phyloP scores from a whole-genome alignment of 345 rosid species.

The rapeseed (Brassica napus) region Da-Ae NC_063444.1:46832001-46832500 shows the following conservation, averaged over 20 bases:
- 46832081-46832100: constrained; percentile 48
- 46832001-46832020: constrained; percentile 47
- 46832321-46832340: constrained; percentile 21
- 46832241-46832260: constrained; percentile 17
- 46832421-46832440: not conserved
- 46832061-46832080: constrained; percentile 55
- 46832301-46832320: constrained; percentile 17
- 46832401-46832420: not conserved
- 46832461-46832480: not conserved
- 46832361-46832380: constrained; percentile 11
- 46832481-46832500: too few relatives aligned
- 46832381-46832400: not conserved
- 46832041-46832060: constrained; percentile 48
- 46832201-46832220: constrained; percentile 13
- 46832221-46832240: constrained; percentile 15
- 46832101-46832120: constrained; percentile 64
- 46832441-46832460: not conserved
- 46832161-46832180: constrained; percentile 41
- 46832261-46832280: constrained; percentile 7
- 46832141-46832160: constrained; percentile 42
- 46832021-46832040: constrained; percentile 32
- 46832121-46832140: constrained; percentile 46
- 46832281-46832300: constrained; percentile 10
- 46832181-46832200: not conserved
- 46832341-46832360: constrained; percentile 24